A percentile compares a stretch with the other conserved stretches of the same genome.
These are phyloP conservation scores for Isabelozyma pseudorhagii DNA, from an alignment of 805 yeast species.

Conservation along the genomic window DNA sequence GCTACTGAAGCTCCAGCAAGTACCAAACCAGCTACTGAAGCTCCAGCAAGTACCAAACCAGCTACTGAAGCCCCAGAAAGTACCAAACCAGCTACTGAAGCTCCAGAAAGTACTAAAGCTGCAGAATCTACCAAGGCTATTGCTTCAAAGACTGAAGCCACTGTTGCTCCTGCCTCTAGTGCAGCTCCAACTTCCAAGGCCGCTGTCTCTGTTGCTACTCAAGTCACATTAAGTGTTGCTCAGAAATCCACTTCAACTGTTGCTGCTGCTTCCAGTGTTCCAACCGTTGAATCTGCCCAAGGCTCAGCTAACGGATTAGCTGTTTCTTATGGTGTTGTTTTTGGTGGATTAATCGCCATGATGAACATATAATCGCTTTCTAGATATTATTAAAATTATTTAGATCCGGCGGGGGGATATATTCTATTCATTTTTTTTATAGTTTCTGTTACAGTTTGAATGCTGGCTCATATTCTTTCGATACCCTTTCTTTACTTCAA, in stretches of 20 bases:
- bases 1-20: slow-evolving; percentile 2
- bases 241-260: slow-evolving; percentile 1
- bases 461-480: background rate
- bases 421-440: too few species aligned
- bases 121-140: slow-evolving; percentile 1
- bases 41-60: slow-evolving; percentile 6
- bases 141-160: slow-evolving; percentile 3
- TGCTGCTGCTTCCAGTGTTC: slow-evolving; percentile 1
- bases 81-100: background rate
- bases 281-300: slow-evolving; percentile 1
- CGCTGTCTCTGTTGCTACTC: slow-evolving; percentile 1
- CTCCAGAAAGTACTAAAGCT: slow-evolving; percentile 1
- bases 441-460: background rate
- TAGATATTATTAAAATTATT: too few species aligned
- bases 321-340: slow-evolving; percentile 1
- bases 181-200: background rate
- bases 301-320: slow-evolving; percentile 1
- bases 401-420: background rate
- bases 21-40: slow-evolving; percentile 4
- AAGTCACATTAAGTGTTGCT: background rate
- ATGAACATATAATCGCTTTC: background rate
- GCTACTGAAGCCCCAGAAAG: slow-evolving; percentile 4
- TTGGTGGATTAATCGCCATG: slow-evolving; percentile 5
- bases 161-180: slow-evolving; percentile 4
- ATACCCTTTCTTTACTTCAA: background rate